phyloP scores from a whole-genome alignment of 2,329 filamentous ascomycete genomes.

The Bipolaris zeicola region DNA sequence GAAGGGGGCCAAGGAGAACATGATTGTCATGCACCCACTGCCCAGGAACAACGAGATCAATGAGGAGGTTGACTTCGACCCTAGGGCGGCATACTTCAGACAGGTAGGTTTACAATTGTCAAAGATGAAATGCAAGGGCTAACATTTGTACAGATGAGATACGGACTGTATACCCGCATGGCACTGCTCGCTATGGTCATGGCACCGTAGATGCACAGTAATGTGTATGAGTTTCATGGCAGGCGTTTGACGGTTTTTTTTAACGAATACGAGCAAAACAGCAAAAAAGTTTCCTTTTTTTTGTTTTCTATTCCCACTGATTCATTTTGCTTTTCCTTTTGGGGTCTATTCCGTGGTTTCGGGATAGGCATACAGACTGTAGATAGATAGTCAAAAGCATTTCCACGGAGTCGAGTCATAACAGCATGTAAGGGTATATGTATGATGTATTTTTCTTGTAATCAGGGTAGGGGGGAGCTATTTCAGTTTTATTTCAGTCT shows the following conservation, averaged over 20 bases:
- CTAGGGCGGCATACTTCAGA: slow-evolving; percentile 96
- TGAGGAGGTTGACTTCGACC: slow-evolving; percentile 97
- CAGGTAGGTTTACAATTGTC: slow-evolving; percentile 69
- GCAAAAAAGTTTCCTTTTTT: slow-evolving; percentile 6
- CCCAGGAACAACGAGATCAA: slow-evolving; percentile 92
- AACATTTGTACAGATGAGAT: slow-evolving; percentile 77
- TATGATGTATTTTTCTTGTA: slow-evolving; percentile 29
- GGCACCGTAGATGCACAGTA: slow-evolving; percentile 53
- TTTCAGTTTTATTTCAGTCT: slow-evolving; percentile 15
- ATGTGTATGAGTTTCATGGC: slow-evolving; percentile 12
- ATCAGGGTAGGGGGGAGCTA: slow-evolving; percentile 18
- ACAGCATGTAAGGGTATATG: slow-evolving; percentile 8
- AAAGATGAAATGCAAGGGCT: slow-evolving; percentile 40
- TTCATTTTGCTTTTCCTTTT: slow-evolving; percentile 3
- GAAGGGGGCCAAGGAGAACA: slow-evolving; percentile 87
- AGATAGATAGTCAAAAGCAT: slow-evolving; percentile 18
- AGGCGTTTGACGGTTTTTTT: slow-evolving; percentile 20
- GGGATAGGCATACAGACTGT: slow-evolving; percentile 4
- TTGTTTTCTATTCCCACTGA: not conserved
- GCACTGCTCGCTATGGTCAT: slow-evolving; percentile 93
- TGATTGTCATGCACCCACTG: slow-evolving; percentile 94
- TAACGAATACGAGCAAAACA: slow-evolving; percentile 15
- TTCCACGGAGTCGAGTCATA: slow-evolving; percentile 10
- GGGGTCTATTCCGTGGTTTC: slow-evolving; percentile 12
- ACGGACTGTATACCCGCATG: slow-evolving; percentile 98